Evolutionary conservation across 148 eudicot genomes (phyloP).

Genomic region (Vaccinium darrowii): DNA sequence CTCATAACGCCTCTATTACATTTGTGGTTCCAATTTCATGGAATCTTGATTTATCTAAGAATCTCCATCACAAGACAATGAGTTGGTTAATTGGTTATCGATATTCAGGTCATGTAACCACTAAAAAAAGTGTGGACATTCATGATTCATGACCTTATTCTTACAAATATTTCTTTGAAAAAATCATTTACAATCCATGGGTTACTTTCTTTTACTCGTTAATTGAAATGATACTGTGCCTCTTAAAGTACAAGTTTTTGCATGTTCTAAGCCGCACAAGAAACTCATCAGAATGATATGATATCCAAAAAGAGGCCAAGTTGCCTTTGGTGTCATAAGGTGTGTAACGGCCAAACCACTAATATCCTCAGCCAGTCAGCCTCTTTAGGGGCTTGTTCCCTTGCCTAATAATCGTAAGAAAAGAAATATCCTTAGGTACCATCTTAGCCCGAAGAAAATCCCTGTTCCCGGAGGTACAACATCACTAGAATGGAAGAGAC

Average conservation of each 20-base stretch:
- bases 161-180: background rate
- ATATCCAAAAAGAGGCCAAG: background rate
- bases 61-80: background rate
- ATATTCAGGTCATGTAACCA: background rate
- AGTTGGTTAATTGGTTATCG: background rate
- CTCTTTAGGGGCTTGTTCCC: background rate
- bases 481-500: background rate
- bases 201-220: background rate
- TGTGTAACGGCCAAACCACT: background rate
- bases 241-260: background rate
- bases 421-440: background rate
- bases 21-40: background rate
- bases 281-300: background rate
- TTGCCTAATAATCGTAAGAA: background rate
- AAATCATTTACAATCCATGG: background rate
- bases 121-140: background rate
- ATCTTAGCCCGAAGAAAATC: background rate
- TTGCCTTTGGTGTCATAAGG: background rate
- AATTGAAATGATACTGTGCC: background rate
- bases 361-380: background rate
- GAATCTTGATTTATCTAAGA: background rate
- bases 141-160: constrained; percentile 1
- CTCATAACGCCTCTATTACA: background rate
- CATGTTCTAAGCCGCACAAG: background rate
- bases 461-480: background rate